Percentiles rank a stretch among this genome's conserved stretches.
These are phyloP conservation scores for Sphagnum tenellum DNA, from an alignment of 225 moss, liverwort and hornwort species.

Conservation along the genomic window DNA sequence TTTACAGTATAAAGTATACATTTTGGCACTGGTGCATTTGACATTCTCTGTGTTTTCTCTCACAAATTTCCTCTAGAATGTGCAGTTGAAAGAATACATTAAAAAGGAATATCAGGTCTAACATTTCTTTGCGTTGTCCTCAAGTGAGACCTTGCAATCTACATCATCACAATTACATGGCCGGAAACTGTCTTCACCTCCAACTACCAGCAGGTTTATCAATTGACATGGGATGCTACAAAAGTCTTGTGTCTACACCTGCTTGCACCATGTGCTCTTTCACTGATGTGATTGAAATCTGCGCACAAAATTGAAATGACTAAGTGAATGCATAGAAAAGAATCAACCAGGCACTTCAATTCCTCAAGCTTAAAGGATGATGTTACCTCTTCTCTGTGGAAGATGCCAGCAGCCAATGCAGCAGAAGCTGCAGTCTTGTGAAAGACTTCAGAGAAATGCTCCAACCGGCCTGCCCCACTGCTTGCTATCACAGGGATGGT, in stretches of 20 bases:
- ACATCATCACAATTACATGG: no score
- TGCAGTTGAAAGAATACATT: no score
- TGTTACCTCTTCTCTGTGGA: constrained; percentile 77
- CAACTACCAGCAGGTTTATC: no score
- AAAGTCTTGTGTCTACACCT: constrained; percentile 78
- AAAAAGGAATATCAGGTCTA: no score
- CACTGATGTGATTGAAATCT: constrained; percentile 72
- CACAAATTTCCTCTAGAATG: no score
- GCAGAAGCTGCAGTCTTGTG: constrained; percentile 73
- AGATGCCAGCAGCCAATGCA: constrained; percentile 95
- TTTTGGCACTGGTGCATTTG: no score
- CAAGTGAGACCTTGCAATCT: no score
- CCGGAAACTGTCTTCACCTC: no score
- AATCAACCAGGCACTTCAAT: neutral
- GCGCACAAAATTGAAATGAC: constrained; percentile 11
- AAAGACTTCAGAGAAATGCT: constrained; percentile 90
- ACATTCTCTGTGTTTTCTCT: no score
- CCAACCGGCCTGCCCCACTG: constrained; percentile 84
- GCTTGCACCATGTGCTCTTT: constrained; percentile 67
- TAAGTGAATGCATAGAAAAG: neutral
- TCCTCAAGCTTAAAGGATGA: neutral
- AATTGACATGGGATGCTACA: constrained; percentile 10
- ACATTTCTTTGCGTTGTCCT: no score
- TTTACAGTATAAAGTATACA: no score
- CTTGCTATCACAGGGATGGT: constrained; percentile 92